These are phyloP conservation scores for Fusarium heterosporum DNA, from an alignment of 2,329 filamentous ascomycete genomes.

Conservation along the genomic window DNA sequence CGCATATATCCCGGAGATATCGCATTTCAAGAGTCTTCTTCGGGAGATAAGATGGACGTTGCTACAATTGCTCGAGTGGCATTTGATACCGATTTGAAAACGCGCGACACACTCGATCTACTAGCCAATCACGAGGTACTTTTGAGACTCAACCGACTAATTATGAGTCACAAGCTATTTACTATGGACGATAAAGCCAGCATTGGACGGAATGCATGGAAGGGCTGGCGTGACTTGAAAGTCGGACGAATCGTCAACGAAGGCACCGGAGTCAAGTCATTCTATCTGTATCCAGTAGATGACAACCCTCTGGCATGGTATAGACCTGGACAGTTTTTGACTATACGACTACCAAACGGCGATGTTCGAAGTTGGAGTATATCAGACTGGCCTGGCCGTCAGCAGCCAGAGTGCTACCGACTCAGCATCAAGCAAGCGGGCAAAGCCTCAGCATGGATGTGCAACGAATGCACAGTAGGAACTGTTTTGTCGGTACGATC, in stretches of 20 bases:
- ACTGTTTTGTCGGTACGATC: neutral
- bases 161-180: neutral
- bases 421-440: slow-evolving; percentile 7
- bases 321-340: slow-evolving; percentile 11
- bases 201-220: neutral
- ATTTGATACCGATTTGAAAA: slow-evolving; percentile 2
- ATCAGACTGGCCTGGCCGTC: slow-evolving; percentile 16
- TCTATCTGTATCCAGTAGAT: neutral
- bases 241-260: slow-evolving; percentile 1
- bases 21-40: slow-evolving; percentile 3
- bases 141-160: neutral
- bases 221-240: slow-evolving; percentile 5
- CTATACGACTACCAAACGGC: slow-evolving; percentile 6
- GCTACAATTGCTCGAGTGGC: slow-evolving; percentile 5
- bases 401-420: slow-evolving; percentile 4
- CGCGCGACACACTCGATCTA: slow-evolving; percentile 7
- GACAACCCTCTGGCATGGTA: slow-evolving; percentile 1
- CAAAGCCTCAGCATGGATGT: slow-evolving; percentile 5
- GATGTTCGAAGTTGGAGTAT: slow-evolving; percentile 16
- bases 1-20: slow-evolving; percentile 8
- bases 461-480: neutral
- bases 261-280: slow-evolving; percentile 1
- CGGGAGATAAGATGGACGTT: slow-evolving; percentile 1
- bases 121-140: slow-evolving; percentile 3
- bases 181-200: slow-evolving; percentile 1